These are phyloP conservation scores for Zostera marina DNA, from an alignment of 116 monocot species.

Conservation along the genomic window DNA sequence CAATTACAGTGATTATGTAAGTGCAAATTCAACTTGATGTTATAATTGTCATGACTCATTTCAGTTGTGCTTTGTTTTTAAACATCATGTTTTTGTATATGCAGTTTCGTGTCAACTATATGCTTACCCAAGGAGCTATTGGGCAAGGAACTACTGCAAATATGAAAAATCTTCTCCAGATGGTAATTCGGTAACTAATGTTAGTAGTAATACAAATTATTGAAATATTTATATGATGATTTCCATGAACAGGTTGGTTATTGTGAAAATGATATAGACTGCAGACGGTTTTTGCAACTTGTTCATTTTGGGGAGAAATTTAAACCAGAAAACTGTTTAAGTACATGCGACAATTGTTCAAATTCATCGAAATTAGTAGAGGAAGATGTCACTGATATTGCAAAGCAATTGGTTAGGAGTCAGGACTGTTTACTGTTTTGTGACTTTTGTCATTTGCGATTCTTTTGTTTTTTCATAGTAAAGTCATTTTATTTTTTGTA, in stretches of 20 bases:
- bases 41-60: no score
- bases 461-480: neutral
- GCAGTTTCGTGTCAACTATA: constrained; percentile 87
- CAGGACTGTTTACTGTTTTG: neutral
- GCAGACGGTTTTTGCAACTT: constrained; percentile 75
- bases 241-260: constrained; percentile 56
- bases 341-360: constrained; percentile 83
- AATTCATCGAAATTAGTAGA: constrained; percentile 41
- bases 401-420: constrained; percentile 62
- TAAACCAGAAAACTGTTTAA: constrained; percentile 50
- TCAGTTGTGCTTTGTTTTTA: neutral
- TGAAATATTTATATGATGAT: neutral
- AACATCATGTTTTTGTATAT: constrained; percentile 4
- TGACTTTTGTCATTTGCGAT: neutral
- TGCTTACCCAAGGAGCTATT: constrained; percentile 72
- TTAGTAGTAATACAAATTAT: neutral
- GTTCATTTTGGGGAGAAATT: constrained; percentile 98
- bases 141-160: constrained; percentile 61
- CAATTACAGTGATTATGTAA: constrained; percentile 92
- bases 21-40: constrained; percentile 1
- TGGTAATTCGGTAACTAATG: constrained; percentile 34
- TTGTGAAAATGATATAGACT: constrained; percentile 89
- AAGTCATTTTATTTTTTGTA: neutral
- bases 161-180: constrained; percentile 69
- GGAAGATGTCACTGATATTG: constrained; percentile 73